Evolutionary conservation across 2,329 filamentous ascomycete species (phyloP).

Genomic region (Ilyonectria sp.): DNA sequence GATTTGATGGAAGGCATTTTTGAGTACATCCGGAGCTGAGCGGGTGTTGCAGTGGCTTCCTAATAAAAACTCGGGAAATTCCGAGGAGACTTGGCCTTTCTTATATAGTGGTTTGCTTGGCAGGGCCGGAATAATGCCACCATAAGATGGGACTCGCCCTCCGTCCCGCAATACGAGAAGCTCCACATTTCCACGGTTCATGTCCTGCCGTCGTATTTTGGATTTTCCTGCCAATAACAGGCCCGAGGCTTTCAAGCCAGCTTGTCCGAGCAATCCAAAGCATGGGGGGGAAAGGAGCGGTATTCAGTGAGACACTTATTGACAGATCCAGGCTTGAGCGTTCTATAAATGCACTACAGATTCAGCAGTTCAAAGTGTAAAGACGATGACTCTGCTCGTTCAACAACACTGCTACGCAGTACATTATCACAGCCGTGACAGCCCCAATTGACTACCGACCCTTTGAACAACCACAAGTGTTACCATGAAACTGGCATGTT

Average conservation of each 20-base stretch:
- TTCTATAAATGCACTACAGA: neutral
- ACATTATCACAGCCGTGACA: neutral
- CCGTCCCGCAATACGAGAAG: neutral
- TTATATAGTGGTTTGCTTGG: neutral
- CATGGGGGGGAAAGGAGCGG: neutral
- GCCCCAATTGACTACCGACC: neutral
- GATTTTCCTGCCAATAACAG: neutral
- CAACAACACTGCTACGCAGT: neutral
- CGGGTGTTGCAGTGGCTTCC: neutral
- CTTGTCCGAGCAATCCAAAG: neutral
- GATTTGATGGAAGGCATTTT: neutral
- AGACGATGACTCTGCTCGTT: neutral
- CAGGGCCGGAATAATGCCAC: neutral
- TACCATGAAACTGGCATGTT: neutral
- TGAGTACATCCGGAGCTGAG: neutral
- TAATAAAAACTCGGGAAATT: neutral
- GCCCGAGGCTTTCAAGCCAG: neutral
- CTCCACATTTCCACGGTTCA: neutral
- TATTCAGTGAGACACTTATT: neutral
- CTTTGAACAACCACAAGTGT: neutral
- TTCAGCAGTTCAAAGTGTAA: neutral
- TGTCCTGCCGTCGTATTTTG: neutral
- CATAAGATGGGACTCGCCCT: neutral
- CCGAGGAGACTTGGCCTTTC: neutral
- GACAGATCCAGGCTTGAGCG: neutral